Conservation (phyloP, 768 basidiomycete genomes). For the Russula lepida region DNA sequence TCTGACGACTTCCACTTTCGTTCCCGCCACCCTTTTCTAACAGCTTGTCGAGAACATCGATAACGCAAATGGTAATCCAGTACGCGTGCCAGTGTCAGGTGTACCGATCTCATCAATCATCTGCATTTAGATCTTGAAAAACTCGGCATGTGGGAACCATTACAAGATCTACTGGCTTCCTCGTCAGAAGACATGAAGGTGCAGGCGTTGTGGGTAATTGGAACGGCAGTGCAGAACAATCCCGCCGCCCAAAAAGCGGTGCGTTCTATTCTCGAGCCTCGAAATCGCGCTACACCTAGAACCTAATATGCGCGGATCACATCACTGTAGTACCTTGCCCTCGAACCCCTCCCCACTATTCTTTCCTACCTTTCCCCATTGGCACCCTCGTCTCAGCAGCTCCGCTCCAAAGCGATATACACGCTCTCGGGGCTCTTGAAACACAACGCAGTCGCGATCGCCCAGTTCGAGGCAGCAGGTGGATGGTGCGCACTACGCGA, state of each 20-base stretch:
- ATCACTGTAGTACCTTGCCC: constrained; percentile 52
- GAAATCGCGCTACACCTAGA: background rate
- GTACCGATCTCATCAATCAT: background rate
- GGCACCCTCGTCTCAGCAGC: constrained; percentile 38
- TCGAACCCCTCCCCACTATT: constrained; percentile 59
- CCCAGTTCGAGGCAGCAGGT: constrained; percentile 37
- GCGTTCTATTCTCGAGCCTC: constrained; percentile 24
- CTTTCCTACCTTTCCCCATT: constrained; percentile 52
- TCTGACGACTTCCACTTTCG: background rate
- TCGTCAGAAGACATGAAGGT: constrained; percentile 54
- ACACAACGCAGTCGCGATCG: constrained; percentile 64
- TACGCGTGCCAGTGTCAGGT: background rate
- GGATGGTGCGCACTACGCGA: constrained; percentile 60
- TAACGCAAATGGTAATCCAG: constrained; percentile 75
- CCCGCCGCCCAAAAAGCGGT: constrained; percentile 74
- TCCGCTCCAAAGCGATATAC: constrained; percentile 77
- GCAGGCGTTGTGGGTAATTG: constrained; percentile 77
- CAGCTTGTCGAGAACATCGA: constrained; percentile 85
- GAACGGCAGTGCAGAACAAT: constrained; percentile 87
- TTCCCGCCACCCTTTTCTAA: background rate
- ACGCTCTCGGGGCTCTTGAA: constrained; percentile 70
- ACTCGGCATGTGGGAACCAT: constrained; percentile 69
- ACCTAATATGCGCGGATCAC: background rate
- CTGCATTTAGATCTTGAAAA: constrained; percentile 61
- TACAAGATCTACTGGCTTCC: constrained; percentile 54